Conservation (phyloP, 495 filamentous ascomycete species). For the Thermothielavioides terrestris region DNA sequence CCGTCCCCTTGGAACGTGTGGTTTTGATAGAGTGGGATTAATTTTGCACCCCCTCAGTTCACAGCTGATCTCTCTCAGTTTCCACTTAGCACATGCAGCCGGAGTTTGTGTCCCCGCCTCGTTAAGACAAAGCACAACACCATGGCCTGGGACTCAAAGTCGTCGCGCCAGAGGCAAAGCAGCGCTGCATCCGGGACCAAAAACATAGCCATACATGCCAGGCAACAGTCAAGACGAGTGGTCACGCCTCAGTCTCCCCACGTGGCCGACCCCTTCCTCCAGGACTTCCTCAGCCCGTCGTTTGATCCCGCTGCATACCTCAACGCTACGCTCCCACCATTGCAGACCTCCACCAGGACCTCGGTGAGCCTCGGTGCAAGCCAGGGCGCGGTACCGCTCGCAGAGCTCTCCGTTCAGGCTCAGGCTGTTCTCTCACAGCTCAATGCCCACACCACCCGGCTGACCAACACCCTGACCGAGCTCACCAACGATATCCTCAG, state of each 20-base stretch:
- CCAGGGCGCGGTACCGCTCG: constrained; percentile 52
- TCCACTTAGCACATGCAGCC: too few relatives aligned
- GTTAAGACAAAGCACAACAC: too few relatives aligned
- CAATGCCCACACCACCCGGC: constrained; percentile 73
- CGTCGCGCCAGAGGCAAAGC: constrained; percentile 22
- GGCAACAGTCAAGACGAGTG: constrained; percentile 21
- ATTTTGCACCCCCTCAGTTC: too few relatives aligned
- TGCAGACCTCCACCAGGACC: constrained; percentile 35
- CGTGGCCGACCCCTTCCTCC: constrained; percentile 52
- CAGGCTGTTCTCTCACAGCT: constrained; percentile 79
- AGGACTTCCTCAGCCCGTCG: constrained; percentile 58
- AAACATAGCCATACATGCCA: constrained; percentile 16
- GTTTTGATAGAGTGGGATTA: too few relatives aligned
- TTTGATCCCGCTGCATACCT: constrained; percentile 79
- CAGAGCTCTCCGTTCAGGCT: constrained; percentile 70
- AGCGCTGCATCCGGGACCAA: constrained; percentile 21
- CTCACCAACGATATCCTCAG: constrained; percentile 92
- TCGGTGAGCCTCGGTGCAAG: constrained; percentile 2
- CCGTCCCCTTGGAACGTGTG: too few relatives aligned
- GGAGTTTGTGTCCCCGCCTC: too few relatives aligned
- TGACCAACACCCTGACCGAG: constrained; percentile 75
- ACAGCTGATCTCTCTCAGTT: too few relatives aligned
- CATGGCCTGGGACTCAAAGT: constrained; percentile 27
- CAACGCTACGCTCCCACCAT: constrained; percentile 62
- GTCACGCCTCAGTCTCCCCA: constrained; percentile 42